Percentiles rank a stretch among this genome's conserved stretches.
Evolutionary conservation across 1,139 yeast genomes (phyloP).

Genomic region (Scheffersomyces cryptocercus): DNA sequence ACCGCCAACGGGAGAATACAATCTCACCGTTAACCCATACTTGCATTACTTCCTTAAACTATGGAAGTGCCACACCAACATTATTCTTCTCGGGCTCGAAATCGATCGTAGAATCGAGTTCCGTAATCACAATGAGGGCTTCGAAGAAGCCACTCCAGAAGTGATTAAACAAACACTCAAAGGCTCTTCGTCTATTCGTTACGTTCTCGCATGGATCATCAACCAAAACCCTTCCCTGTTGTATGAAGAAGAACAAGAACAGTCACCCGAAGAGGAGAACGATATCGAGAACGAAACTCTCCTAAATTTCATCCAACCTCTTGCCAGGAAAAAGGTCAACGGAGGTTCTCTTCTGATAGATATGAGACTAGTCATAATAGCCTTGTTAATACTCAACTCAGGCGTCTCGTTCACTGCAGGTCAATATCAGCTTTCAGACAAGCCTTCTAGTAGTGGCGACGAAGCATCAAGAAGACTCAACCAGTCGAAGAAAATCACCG

Average conservation of each 20-base stretch:
- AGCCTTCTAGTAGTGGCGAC: conserved; percentile 14
- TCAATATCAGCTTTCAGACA: conserved; percentile 5
- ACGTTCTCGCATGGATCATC: conserved; percentile 59
- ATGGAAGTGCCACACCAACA: conserved; percentile 66
- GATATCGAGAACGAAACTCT: conserved; percentile 59
- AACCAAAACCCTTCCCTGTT: conserved; percentile 45
- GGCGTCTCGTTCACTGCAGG: conserved; percentile 24
- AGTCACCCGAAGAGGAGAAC: conserved; percentile 27
- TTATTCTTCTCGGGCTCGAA: conserved; percentile 58
- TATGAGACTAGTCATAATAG: conserved; percentile 41
- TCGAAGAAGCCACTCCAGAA: conserved; percentile 46
- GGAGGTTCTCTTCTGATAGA: conserved; percentile 61
- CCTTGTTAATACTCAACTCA: conserved; percentile 26
- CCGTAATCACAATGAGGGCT: conserved; percentile 31
- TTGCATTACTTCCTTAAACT: conserved; percentile 52
- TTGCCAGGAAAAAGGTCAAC: conserved; percentile 54
- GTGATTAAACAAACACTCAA: conserved; percentile 53
- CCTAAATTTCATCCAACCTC: conserved; percentile 59
- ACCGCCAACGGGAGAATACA: conserved; percentile 30
- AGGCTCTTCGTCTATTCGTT: conserved; percentile 64
- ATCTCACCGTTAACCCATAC: conserved; percentile 59
- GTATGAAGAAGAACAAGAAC: conserved; percentile 15
- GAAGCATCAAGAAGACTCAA: conserved; percentile 20
- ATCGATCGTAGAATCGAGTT: conserved; percentile 63
- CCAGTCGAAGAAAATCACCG: conserved; percentile 29